phyloP scores from a whole-genome alignment of 140 eudicot species.

The Cichorium intybus region DNA sequence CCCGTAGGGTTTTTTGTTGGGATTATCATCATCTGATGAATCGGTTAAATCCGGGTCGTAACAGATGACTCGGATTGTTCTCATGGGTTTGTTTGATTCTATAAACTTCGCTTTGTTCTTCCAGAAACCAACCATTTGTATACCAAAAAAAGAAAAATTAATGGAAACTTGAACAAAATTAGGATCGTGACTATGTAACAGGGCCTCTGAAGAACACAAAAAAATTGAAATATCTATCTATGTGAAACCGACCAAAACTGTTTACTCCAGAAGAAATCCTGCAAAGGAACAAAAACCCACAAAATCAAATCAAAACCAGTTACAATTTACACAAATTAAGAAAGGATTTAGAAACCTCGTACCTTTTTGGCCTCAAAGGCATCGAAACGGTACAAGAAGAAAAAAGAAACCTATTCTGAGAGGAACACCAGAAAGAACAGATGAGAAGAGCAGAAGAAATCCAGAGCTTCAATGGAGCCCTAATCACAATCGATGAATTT shows the following conservation, averaged over 20 bases:
- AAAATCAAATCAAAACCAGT: neutral
- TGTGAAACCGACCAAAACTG: conserved; percentile 65
- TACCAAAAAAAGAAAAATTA: neutral
- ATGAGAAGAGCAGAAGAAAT: conserved; percentile 1
- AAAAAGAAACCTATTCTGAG: no score
- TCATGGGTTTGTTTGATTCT: conserved; percentile 13
- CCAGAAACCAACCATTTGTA: conserved; percentile 11
- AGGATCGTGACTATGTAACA: neutral
- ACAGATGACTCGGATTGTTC: conserved; percentile 48
- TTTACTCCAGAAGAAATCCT: conserved; percentile 63
- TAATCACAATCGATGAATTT: conserved; percentile 8
- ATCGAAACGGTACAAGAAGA: conserved; percentile 52
- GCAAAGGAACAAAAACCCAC: conserved; percentile 16
- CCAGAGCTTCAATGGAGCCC: conserved; percentile 20
- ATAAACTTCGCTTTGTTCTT: conserved; percentile 4
- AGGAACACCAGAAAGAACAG: conserved; percentile 21
- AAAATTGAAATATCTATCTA: conserved; percentile 38
- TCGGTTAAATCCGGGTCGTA: conserved; percentile 68
- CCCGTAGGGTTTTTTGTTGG: conserved; percentile 9
- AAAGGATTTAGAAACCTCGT: neutral
- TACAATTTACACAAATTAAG: neutral
- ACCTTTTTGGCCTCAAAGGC: conserved; percentile 85
- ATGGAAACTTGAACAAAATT: neutral
- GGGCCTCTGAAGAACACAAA: conserved; percentile 60
- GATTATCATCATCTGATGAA: conserved; percentile 52